Conservation (phyloP, 2,329 filamentous ascomycete genomes). For the Aspergillus sp. region DNA sequence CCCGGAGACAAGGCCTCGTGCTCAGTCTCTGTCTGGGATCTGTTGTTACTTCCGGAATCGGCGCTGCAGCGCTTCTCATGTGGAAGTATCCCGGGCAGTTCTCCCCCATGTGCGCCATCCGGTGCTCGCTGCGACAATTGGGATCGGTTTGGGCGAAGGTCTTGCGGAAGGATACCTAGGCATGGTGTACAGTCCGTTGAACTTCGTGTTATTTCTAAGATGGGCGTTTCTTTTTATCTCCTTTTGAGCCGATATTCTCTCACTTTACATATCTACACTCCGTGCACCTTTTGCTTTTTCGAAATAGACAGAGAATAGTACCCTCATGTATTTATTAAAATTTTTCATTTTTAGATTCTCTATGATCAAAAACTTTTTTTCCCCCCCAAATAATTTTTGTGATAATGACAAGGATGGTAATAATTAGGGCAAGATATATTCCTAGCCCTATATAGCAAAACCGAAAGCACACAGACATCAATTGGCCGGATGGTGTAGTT, state of each 20-base stretch:
- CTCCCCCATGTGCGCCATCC: slow-evolving; percentile 14
- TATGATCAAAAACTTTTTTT: background rate
- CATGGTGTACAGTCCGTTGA: background rate
- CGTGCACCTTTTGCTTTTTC: no score
- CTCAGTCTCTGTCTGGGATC: slow-evolving; percentile 41
- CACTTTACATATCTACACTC: no score
- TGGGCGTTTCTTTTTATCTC: no score
- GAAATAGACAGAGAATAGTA: no score
- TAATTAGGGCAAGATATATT: no score
- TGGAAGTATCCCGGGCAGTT: slow-evolving; percentile 25
- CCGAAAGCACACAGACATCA: no score
- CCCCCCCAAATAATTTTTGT: no score
- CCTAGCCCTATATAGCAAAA: no score
- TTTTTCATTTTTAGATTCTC: background rate
- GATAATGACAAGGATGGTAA: no score
- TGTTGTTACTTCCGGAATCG: slow-evolving; percentile 23
- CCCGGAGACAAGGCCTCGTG: slow-evolving; percentile 63
- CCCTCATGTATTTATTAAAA: background rate
- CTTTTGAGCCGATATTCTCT: no score
- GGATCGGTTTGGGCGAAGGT: slow-evolving; percentile 11
- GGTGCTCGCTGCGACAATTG: slow-evolving; percentile 8
- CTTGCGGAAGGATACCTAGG: slow-evolving; percentile 1
- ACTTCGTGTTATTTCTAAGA: no score
- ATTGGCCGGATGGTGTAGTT: slow-evolving; percentile 23
- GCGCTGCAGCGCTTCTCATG: slow-evolving; percentile 22